Conservation (phyloP, 495 filamentous ascomycete genomes). For the Stereocaulon alpinum region DNA sequence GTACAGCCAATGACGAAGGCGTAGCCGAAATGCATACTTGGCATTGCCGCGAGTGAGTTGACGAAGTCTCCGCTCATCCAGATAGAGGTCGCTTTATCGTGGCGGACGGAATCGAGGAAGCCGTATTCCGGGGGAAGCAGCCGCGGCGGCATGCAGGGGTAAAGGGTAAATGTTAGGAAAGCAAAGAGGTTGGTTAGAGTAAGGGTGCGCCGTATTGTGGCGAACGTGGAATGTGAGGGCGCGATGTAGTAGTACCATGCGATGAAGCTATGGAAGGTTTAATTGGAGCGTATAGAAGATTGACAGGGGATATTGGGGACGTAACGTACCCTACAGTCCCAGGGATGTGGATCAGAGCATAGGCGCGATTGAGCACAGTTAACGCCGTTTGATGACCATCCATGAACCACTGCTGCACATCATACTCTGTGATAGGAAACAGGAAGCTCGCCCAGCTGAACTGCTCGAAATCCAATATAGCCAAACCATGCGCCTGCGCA, state of each 20-base stretch:
- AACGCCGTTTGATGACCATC: constrained; percentile 41
- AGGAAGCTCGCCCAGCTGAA: constrained; percentile 41
- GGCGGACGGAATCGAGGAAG: constrained; percentile 54
- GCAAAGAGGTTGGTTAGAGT: constrained; percentile 54
- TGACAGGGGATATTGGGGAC: neutral
- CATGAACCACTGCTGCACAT: constrained; percentile 53
- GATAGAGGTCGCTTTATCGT: constrained; percentile 49
- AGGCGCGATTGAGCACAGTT: constrained; percentile 51
- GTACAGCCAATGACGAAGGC: constrained; percentile 50
- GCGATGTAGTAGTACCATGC: constrained; percentile 58
- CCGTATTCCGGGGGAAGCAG: constrained; percentile 49
- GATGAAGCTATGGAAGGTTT: constrained; percentile 40
- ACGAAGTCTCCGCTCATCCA: constrained; percentile 51
- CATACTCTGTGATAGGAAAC: constrained; percentile 44
- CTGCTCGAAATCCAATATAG: constrained; percentile 53
- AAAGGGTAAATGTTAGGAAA: constrained; percentile 51
- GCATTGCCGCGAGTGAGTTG: constrained; percentile 48
- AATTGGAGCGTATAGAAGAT: neutral
- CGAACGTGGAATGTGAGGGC: constrained; percentile 43
- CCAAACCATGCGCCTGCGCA: constrained; percentile 52
- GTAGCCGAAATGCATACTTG: constrained; percentile 50
- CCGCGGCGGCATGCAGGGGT: constrained; percentile 56
- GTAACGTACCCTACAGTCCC: constrained; percentile 51
- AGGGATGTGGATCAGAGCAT: constrained; percentile 57
- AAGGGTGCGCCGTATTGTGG: constrained; percentile 49